Evolutionary conservation across 2,329 filamentous ascomycete genomes (phyloP).

Genomic region (Setomelanomma holmii): DNA sequence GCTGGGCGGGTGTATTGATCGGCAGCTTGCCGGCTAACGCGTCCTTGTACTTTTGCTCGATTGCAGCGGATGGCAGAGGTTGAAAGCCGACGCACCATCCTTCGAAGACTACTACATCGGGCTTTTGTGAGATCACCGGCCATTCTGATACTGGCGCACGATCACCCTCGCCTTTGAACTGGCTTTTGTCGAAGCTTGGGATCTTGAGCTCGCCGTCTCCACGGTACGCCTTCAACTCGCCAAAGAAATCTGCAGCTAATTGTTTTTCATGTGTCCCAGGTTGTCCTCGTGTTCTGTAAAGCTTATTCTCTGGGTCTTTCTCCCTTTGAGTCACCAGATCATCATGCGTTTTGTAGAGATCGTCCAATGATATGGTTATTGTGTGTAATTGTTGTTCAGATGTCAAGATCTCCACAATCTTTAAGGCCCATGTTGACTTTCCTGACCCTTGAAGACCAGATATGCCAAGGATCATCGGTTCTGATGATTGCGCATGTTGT

Average conservation of each 20-base stretch:
- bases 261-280: conserved; percentile 82
- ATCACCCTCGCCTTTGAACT: conserved; percentile 77
- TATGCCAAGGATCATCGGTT: conserved; percentile 84
- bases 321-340: conserved; percentile 71
- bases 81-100: conserved; percentile 92
- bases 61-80: conserved; percentile 62
- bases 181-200: conserved; percentile 85
- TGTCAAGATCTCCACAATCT: conserved; percentile 36
- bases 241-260: conserved; percentile 69
- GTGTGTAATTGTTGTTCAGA: conserved; percentile 31
- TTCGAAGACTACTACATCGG: conserved; percentile 79
- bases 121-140: conserved; percentile 63
- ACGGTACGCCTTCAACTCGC: conserved; percentile 59
- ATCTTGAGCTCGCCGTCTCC: conserved; percentile 62
- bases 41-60: conserved; percentile 63
- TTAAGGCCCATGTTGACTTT: conserved; percentile 81
- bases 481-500: conserved; percentile 40
- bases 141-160: conserved; percentile 69
- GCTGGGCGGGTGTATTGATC: conserved; percentile 58
- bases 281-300: conserved; percentile 83
- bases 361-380: conserved; percentile 66
- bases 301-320: conserved; percentile 71
- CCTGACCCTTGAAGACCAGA: conserved; percentile 92
- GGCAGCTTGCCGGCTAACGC: conserved; percentile 56
- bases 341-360: conserved; percentile 81